phyloP scores from a whole-genome alignment of 331 rosid species.

The Prunus yedoensis region DNA sequence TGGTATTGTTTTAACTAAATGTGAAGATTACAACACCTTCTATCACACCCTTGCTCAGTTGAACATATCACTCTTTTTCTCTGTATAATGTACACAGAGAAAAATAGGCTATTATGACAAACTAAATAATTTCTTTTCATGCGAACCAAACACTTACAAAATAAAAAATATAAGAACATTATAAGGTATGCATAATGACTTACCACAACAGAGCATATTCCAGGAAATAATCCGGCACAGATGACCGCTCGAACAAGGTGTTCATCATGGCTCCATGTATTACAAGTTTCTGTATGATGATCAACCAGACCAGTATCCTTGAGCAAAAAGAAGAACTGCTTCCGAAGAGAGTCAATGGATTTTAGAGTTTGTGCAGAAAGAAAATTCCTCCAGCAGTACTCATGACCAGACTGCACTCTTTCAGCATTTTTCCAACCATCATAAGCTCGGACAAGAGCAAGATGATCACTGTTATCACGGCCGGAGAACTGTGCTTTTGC shows the following conservation, averaged over 20 bases:
- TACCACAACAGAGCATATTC: conserved; percentile 56
- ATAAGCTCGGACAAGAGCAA: conserved; percentile 46
- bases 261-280: conserved; percentile 33
- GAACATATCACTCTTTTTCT: not conserved
- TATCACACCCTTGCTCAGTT: conserved; percentile 13
- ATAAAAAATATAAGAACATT: not conserved
- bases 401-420: conserved; percentile 38
- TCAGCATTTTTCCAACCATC: conserved; percentile 52
- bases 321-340: conserved; percentile 46
- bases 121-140: not conserved
- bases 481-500: conserved; percentile 48
- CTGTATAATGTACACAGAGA: not conserved
- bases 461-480: conserved; percentile 48
- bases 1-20: not conserved
- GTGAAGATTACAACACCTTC: conserved; percentile 1
- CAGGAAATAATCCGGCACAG: conserved; percentile 47
- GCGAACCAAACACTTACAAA: not conserved
- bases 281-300: conserved; percentile 19
- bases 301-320: conserved; percentile 41
- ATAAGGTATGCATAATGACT: conserved; percentile 17
- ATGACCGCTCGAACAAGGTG: conserved; percentile 47
- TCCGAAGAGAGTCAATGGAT: conserved; percentile 52
- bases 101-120: not conserved
- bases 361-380: conserved; percentile 46
- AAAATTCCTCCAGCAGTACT: conserved; percentile 54